Evolutionary conservation across 1,139 yeast species (phyloP), one percentile per base, ranked within the genome.

Genomic region (Sugiyamaella paludigena): DNA sequence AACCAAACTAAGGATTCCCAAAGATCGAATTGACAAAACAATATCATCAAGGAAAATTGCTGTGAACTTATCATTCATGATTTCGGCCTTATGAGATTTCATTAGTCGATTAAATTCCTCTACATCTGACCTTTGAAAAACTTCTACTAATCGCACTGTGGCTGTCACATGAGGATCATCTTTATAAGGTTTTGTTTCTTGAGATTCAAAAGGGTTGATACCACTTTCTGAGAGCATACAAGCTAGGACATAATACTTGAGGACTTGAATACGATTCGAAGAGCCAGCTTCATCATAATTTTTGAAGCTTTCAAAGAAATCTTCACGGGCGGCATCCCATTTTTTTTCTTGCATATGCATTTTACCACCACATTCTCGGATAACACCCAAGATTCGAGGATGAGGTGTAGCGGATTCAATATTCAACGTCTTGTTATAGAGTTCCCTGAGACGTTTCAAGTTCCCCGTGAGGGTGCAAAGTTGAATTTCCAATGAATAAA

Each of bases 201-300:
- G 78, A 15, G 76, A 71, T 36, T 74, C 78, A 61, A 85, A 84
- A 0, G 89, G 88, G 58, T 83, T 81, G 52, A 85, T 79, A 45
- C 73, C 77, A 49, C 80, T 78, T 53, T 80, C 83, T 12, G 86
- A 77, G 42, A 87, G 67, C 54, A 86, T 71, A 7, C 85, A 80
- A 28, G 87, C 78, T 9, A 86, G 63, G 2, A 83, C 80, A 54
- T 83, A 74, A 63, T 82, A 83, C 55, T 80, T 80, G 54, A 87
- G 71, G 4, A 82, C 78, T 26, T 67, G 64, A 31, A 77, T 71
- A 51, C 87, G 76, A 43, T 71, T 71, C 16, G 72, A 65, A 49
- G 85, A 80, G 1, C 94, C 95, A 27, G 87, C 84, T 65, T 86
- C 95, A 63, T 87, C 94, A 64, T 81, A 86, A 55, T 78, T 82